Conservation (phyloP, 2,329 filamentous ascomycete genomes). For the Metarhizium anisopliae region DNA sequence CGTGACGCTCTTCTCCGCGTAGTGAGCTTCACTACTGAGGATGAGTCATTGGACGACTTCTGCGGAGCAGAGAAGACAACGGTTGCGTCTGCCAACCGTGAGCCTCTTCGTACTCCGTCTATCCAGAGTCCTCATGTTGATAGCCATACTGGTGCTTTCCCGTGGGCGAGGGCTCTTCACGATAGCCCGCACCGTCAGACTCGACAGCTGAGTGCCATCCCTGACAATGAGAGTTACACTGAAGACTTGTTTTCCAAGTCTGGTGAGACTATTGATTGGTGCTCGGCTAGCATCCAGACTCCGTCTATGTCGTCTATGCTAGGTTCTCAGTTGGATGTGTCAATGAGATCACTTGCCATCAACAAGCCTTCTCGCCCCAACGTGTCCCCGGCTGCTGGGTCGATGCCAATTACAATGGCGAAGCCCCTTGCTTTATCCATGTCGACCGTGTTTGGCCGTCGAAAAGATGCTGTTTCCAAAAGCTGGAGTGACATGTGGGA, state of each 20-base stretch:
- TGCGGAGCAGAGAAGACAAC: conserved; percentile 72
- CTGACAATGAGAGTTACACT: conserved; percentile 67
- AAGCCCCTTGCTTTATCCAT: conserved; percentile 65
- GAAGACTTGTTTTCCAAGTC: conserved; percentile 83
- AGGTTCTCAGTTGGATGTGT: conserved; percentile 72
- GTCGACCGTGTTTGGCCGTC: conserved; percentile 70
- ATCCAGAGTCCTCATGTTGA: conserved; percentile 80
- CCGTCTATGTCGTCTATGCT: conserved; percentile 77
- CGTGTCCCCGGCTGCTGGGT: conserved; percentile 53
- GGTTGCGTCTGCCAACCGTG: conserved; percentile 78
- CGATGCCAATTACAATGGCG: conserved; percentile 71
- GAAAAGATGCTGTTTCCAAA: conserved; percentile 78
- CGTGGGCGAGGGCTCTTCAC: conserved; percentile 87
- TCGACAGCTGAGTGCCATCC: conserved; percentile 81
- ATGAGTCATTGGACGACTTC: conserved; percentile 89
- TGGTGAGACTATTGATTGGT: conserved; percentile 66
- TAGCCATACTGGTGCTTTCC: conserved; percentile 62
- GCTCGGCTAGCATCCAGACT: conserved; percentile 64
- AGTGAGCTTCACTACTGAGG: conserved; percentile 86
- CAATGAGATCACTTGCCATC: conserved; percentile 65
- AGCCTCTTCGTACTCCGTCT: conserved; percentile 91
- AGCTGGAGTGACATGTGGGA: conserved; percentile 99
- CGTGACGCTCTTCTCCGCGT: conserved; percentile 71
- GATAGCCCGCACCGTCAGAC: conserved; percentile 58
- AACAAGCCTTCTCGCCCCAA: conserved; percentile 30